Percentiles rank a stretch among this genome's conserved stretches.
These are phyloP conservation scores for Monosporascus sp. DNA, from an alignment of 2,329 filamentous ascomycete genomes.

Conservation along the genomic window DNA sequence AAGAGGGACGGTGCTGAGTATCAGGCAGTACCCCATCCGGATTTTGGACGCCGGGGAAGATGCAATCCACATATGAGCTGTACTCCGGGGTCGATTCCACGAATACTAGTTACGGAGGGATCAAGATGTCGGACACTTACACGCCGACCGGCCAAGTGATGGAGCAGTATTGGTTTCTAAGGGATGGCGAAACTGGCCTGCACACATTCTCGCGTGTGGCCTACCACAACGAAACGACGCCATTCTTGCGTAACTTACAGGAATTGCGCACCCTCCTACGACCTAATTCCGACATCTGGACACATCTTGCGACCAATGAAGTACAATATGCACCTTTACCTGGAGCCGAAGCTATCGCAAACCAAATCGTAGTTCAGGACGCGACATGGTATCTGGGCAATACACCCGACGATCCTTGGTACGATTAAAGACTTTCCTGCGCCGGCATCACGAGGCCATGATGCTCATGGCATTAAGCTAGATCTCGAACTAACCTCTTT, in stretches of 20 bases:
- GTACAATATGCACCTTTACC: constrained; percentile 50
- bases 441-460: not conserved
- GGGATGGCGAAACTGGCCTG: constrained; percentile 57
- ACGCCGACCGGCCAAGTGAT: constrained; percentile 52
- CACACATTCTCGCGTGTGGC: constrained; percentile 56
- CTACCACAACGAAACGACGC: constrained; percentile 53
- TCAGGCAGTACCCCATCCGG: constrained; percentile 41
- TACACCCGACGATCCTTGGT: constrained; percentile 44
- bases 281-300: constrained; percentile 56
- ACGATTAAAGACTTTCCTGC: not conserved
- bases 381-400: constrained; percentile 58
- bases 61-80: constrained; percentile 41
- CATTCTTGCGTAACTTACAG: constrained; percentile 52
- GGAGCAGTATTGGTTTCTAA: constrained; percentile 61
- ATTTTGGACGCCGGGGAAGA: constrained; percentile 53
- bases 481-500: not conserved
- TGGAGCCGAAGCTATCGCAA: constrained; percentile 33
- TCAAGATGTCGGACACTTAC: constrained; percentile 56
- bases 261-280: constrained; percentile 59
- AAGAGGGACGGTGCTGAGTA: constrained; percentile 8
- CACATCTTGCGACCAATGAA: constrained; percentile 54
- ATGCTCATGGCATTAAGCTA: too few species aligned
- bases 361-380: constrained; percentile 52
- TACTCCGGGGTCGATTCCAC: constrained; percentile 46
- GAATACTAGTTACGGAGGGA: constrained; percentile 49